Evolutionary conservation across 2,329 filamentous ascomycete species (phyloP).

Genomic region (Pezicula radicicola): DNA sequence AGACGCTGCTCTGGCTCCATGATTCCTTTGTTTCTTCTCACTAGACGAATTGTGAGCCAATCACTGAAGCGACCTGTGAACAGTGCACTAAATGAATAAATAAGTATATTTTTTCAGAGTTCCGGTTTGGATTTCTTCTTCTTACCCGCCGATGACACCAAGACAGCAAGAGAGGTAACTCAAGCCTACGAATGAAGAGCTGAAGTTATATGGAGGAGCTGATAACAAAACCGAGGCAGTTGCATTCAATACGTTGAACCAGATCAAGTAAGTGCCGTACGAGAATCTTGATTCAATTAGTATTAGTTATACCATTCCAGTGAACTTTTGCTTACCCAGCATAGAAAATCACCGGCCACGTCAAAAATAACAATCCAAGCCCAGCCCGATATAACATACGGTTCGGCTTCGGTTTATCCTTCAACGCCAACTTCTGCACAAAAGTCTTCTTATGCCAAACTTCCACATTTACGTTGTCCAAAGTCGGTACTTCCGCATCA

Average conservation of each 20-base stretch:
- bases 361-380: conserved; percentile 5
- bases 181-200: conserved; percentile 24
- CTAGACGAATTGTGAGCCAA: conserved; percentile 28
- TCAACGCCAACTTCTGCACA: conserved; percentile 5
- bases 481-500: neutral
- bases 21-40: conserved; percentile 34
- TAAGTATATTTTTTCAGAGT: too few relatives aligned
- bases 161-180: conserved; percentile 21
- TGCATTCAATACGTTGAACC: conserved; percentile 27
- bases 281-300: conserved; percentile 11
- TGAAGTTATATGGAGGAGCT: conserved; percentile 28
- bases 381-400: neutral
- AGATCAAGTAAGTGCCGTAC: conserved; percentile 25
- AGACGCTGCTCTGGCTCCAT: conserved; percentile 22
- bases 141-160: conserved; percentile 12
- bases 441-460: conserved; percentile 4
- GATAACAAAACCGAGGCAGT: conserved; percentile 26
- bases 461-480: neutral
- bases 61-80: conserved; percentile 21
- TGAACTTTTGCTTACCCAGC: neutral
- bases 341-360: conserved; percentile 6
- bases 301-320: neutral
- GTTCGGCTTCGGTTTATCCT: conserved; percentile 4
- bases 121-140: neutral
- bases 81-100: neutral